A percentile compares a stretch with the other conserved stretches of the same genome.
phyloP scores from a whole-genome alignment of 176 grass and related monocot species.

The Aechmea fasciata region DNA sequence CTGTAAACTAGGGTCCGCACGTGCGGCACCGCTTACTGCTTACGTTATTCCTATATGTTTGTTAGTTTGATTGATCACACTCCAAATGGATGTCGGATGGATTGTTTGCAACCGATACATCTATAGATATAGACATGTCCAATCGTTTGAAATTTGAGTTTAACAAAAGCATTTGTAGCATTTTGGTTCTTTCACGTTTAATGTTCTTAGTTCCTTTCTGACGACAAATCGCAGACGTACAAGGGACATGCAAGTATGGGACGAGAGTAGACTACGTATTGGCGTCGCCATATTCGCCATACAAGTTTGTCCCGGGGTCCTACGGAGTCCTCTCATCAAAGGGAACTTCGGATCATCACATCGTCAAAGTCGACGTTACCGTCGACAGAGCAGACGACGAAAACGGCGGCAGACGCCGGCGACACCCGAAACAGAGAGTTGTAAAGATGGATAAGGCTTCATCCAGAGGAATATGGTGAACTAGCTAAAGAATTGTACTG shows the following conservation, averaged over 20 bases:
- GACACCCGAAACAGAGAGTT: constrained; percentile 28
- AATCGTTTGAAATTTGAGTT: no score
- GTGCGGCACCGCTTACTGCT: neutral
- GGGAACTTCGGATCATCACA: constrained; percentile 80
- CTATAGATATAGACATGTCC: no score
- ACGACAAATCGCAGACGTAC: constrained; percentile 49
- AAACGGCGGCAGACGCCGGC: neutral
- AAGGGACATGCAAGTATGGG: constrained; percentile 93
- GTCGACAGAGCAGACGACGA: constrained; percentile 19
- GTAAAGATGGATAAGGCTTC: constrained; percentile 48
- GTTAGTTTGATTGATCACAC: no score
- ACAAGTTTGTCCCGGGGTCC: constrained; percentile 71
- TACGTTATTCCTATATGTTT: no score
- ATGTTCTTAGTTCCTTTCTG: neutral
- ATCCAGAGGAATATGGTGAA: constrained; percentile 46
- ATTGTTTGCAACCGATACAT: no score
- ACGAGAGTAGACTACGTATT: constrained; percentile 91
- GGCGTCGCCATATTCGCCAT: constrained; percentile 56
- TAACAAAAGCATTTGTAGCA: neutral
- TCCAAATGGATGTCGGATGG: no score
- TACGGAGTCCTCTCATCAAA: constrained; percentile 79
- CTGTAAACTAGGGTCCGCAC: neutral
- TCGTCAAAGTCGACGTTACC: constrained; percentile 64
- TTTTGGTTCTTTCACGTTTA: neutral
- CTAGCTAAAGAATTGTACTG: constrained; percentile 11